phyloP scores from a whole-genome alignment of 2,329 filamentous ascomycete genomes.

The Fusarium dlaminii region DNA sequence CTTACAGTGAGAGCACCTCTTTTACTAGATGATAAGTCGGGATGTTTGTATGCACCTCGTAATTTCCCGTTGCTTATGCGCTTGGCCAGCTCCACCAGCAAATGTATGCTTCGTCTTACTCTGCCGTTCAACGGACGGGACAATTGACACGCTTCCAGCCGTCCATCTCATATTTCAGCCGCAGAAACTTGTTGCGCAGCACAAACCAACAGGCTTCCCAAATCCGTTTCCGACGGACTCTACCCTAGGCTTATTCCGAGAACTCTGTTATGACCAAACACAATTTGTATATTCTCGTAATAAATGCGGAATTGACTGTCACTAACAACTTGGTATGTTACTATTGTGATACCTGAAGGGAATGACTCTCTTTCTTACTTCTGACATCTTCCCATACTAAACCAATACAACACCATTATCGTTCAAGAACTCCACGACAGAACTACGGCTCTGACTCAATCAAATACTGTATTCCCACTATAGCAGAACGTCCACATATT shows the following conservation, averaged over 20 bases:
- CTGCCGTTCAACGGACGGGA: background rate
- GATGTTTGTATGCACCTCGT: background rate
- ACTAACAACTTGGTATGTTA: background rate
- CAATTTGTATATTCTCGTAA: background rate
- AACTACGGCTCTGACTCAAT: background rate
- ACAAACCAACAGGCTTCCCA: background rate
- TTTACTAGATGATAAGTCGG: background rate
- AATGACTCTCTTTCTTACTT: background rate
- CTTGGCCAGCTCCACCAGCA: background rate
- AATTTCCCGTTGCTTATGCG: background rate
- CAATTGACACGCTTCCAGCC: background rate
- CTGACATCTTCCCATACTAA: background rate
- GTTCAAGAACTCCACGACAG: background rate
- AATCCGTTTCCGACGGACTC: background rate
- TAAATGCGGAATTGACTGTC: background rate
- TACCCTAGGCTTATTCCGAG: background rate
- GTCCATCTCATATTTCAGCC: background rate
- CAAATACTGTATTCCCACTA: background rate
- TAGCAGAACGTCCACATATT: background rate
- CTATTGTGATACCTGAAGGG: background rate
- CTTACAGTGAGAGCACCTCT: background rate
- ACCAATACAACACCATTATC: background rate
- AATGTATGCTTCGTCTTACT: slow-evolving; percentile 6
- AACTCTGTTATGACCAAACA: background rate
- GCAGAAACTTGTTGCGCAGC: background rate